Evolutionary conservation across 2,329 filamentous ascomycete species (phyloP), one percentile per base, ranked within the genome.

Genomic region (Rhynchosporium secalis): DNA sequence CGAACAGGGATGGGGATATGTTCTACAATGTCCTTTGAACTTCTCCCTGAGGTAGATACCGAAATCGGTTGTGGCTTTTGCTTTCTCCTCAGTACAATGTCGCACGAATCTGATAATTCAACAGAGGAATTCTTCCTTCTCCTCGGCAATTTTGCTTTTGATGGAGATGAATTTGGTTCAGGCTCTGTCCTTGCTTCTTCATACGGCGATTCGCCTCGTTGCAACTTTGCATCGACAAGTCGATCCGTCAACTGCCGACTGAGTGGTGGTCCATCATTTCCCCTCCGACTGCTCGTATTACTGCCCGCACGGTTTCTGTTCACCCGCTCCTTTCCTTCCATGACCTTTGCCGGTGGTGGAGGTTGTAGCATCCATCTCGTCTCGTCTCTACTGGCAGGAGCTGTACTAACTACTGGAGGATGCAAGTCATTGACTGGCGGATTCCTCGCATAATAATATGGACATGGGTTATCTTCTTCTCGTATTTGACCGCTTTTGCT

Each of bases 361-460:
- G 93, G 93, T 72, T 96, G 91, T 57, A 96, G 79, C 92, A 97
- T 96, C 93, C 93, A 97, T 72, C 83, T 83, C 60, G 90, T 88
- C 63, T 90, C 91, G 60, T 86, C 86, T 72, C 80, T 86, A 73
- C 84, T 86, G 43, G 81, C 82, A 13, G 87, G 89, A 61, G 85
- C 89, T 76, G 86, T 91, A 75, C 85, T 91, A 64, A 95, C 90
- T 57, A 96, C 88, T 2, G 92, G 91, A 4, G 91, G 91, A 73
- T 96, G 91, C 62, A 93, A 84, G 65, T 96, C 91, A 76, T 96
- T 95, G 70, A 96, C 86, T 3, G 90, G 90, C 7, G 88, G 91
- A 70, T 88, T 87, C 61, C 66, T 68, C 29, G 67, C 68, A 13
- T 71, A 36, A 58, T 71, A 73, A 63, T 73, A 64, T 70, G 75